A percentile compares a stretch with the other conserved stretches of the same genome.
These are phyloP conservation scores for Hyaloscypha variabilis DNA, from an alignment of 495 filamentous ascomycete species.

Conservation along the genomic window DNA sequence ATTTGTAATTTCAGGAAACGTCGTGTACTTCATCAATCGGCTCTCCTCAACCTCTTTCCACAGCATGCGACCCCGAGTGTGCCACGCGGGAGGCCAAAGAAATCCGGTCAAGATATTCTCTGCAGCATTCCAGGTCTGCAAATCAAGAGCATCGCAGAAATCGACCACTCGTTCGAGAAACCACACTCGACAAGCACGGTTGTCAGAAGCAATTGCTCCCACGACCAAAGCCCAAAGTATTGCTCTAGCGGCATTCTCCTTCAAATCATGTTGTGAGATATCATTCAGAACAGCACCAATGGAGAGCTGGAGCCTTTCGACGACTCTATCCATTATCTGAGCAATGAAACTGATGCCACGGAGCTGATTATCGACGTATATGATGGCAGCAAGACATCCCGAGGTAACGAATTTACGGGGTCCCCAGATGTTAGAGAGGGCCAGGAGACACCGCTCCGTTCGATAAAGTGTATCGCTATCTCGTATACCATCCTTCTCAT, in stretches of 20 bases:
- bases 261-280: background rate
- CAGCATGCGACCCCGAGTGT: background rate
- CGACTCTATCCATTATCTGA: constrained; percentile 8
- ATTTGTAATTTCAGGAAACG: background rate
- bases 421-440: constrained; percentile 12
- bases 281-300: constrained; percentile 9
- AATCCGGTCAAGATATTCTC: constrained; percentile 11
- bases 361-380: constrained; percentile 13
- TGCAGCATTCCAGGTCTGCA: constrained; percentile 10
- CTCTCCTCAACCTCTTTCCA: constrained; percentile 12
- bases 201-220: constrained; percentile 7
- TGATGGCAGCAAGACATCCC: constrained; percentile 16
- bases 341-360: constrained; percentile 19
- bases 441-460: constrained; percentile 12
- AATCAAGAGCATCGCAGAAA: constrained; percentile 9
- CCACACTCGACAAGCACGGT: constrained; percentile 6
- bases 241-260: constrained; percentile 1
- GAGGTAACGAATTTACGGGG: constrained; percentile 17
- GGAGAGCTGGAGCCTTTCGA: constrained; percentile 11
- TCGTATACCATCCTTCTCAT: background rate
- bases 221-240: constrained; percentile 18
- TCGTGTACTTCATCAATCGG: background rate
- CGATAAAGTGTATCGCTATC: constrained; percentile 17
- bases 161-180: constrained; percentile 10
- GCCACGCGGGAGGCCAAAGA: constrained; percentile 14